Base-by-base conservation (phyloP, 371 early-diverging fungal species). In the Lichtheimia ornata region DNA sequence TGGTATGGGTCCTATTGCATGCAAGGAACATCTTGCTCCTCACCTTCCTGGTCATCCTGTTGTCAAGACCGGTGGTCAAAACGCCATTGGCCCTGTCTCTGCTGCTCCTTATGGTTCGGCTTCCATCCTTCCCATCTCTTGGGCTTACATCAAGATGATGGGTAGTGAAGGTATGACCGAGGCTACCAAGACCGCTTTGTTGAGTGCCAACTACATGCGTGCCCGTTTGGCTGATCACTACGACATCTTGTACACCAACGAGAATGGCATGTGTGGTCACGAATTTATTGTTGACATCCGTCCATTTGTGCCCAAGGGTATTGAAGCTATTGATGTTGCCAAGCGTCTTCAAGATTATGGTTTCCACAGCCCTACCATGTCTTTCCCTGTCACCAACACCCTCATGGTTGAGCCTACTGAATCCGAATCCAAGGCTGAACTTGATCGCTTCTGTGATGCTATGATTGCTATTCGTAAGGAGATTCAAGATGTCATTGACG, bases 341-440 rank as follows among this genome's bases (percentile, higher is more conserved):
- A 98, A 98, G 87, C 91, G 98, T 57, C 87, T 98, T 56, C 93
- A 95, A 80, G 98, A 98, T 80, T 98, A 96, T 70, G 94, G 96
- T 22, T 97, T 97, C 89, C 98, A 98, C 80, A 87, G 90, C 35
- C 98, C 98, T 41, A 98, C 98, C 69, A 97, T 98, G 98, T 96
- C 96, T 13, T 98, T 96, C 93, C 98, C 98, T 40, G 97, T 97
- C 22, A 84, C 94, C 66, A 94, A 96, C 86, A 96, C 97, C 13
- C 86, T 98, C 53, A 97, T 98, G 97, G 89, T 98, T 66, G 98
- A 98, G 82, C 98, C 98, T n/a, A 98, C 98, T 53, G 98, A 98
- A 74, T 93, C 94, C 56, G 98, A 98, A 77, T 81, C 88, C 73
- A 88, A 89, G 72, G 87, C 81, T 63, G 98, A 97, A 74, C 77